Percentiles rank a stretch among this genome's conserved stretches.
Conservation (phyloP, 768 basidiomycete species). For the Russula earlei region DNA sequence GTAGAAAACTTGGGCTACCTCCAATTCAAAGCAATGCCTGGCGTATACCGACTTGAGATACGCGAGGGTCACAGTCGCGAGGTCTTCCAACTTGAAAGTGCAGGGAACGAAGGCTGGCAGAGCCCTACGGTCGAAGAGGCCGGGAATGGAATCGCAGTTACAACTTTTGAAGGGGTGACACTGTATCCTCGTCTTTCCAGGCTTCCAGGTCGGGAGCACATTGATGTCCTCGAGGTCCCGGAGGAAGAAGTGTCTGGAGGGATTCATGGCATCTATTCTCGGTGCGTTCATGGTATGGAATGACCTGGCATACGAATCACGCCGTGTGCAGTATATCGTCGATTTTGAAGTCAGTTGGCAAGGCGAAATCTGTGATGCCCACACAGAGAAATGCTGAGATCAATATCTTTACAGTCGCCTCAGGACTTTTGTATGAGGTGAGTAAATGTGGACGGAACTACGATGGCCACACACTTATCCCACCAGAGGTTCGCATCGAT, state of each 20-base stretch:
- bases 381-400: constrained; percentile 68
- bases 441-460: neutral
- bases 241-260: constrained; percentile 28
- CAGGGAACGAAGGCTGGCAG: constrained; percentile 84
- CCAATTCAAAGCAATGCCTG: constrained; percentile 91
- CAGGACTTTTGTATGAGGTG: constrained; percentile 93
- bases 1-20: constrained; percentile 94
- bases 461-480: constrained; percentile 6
- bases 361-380: constrained; percentile 16
- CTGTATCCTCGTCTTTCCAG: constrained; percentile 74
- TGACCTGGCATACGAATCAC: neutral
- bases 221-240: constrained; percentile 61
- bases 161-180: constrained; percentile 85
- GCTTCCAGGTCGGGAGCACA: constrained; percentile 64
- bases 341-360: constrained; percentile 19
- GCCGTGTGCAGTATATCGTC: constrained; percentile 23
- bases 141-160: constrained; percentile 70
- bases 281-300: constrained; percentile 31
- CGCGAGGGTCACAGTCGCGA: constrained; percentile 72
- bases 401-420: constrained; percentile 98
- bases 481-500: constrained; percentile 88
- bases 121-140: constrained; percentile 59
- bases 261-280: constrained; percentile 39
- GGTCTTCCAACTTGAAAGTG: constrained; percentile 75
- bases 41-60: constrained; percentile 76